Evolutionary conservation across 2,329 filamentous ascomycete genomes (phyloP).

Genomic region (Colletotrichum sp.): DNA sequence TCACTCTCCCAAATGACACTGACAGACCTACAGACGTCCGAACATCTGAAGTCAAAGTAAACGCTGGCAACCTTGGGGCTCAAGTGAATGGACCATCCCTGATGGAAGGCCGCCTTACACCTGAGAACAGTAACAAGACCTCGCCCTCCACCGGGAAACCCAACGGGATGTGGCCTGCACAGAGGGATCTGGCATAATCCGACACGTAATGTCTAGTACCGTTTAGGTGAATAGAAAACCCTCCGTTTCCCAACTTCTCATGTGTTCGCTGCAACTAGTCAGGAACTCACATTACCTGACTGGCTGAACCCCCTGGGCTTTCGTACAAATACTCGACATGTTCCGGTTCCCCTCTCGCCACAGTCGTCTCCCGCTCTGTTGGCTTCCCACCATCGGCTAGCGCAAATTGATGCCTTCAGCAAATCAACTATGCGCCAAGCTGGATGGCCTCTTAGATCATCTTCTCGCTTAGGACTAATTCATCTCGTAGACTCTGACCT

Average conservation of each 20-base stretch:
- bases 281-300: background rate
- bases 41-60: background rate
- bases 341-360: background rate
- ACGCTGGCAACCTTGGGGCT: background rate
- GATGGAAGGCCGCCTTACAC: background rate
- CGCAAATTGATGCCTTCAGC: background rate
- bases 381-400: background rate
- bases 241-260: background rate
- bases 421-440: background rate
- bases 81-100: background rate
- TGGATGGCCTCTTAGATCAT: background rate
- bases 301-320: background rate
- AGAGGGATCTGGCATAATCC: background rate
- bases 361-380: accelerated
- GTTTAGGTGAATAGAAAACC: background rate
- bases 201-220: background rate
- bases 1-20: background rate
- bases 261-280: background rate
- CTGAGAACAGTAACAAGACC: background rate
- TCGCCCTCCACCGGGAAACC: background rate
- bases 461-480: background rate
- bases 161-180: background rate
- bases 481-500: background rate
- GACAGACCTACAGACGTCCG: background rate
- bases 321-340: background rate